phyloP scores from a whole-genome alignment of 345 rosid species.

The Camelina neglecta region DNA sequence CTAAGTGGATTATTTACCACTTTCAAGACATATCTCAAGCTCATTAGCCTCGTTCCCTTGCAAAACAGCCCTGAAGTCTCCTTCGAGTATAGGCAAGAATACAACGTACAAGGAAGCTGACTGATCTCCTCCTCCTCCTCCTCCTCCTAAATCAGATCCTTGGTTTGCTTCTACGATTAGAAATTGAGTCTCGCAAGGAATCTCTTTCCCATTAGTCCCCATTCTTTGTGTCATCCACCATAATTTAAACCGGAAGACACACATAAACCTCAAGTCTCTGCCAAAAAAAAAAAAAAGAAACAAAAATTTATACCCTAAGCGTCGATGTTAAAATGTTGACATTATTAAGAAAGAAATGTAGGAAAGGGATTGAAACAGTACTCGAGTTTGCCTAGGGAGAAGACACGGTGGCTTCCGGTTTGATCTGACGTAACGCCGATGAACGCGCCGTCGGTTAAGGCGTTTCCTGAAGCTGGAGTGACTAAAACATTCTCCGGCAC shows the following conservation, averaged over 20 bases:
- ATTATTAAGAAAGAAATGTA: background rate
- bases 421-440: constrained; percentile 53
- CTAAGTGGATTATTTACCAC: constrained; percentile 40
- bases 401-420: constrained; percentile 61
- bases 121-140: constrained; percentile 26
- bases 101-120: constrained; percentile 47
- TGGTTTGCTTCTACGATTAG: constrained; percentile 57
- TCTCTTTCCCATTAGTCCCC: constrained; percentile 54
- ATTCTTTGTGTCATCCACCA: constrained; percentile 80
- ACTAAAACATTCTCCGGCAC: constrained; percentile 52
- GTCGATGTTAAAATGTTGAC: background rate
- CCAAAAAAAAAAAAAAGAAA: background rate
- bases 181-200: constrained; percentile 68
- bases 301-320: background rate
- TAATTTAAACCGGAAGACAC: constrained; percentile 59
- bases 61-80: constrained; percentile 57
- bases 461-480: constrained; percentile 44
- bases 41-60: constrained; percentile 61
- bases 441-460: constrained; percentile 47
- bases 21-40: constrained; percentile 67
- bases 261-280: constrained; percentile 58
- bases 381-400: constrained; percentile 65
- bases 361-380: constrained; percentile 19
- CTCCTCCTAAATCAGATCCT: constrained; percentile 44
- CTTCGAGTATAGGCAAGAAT: constrained; percentile 62